phyloP scores from a whole-genome alignment of 139 green algal species.

The Chlorella sp. region DNA sequence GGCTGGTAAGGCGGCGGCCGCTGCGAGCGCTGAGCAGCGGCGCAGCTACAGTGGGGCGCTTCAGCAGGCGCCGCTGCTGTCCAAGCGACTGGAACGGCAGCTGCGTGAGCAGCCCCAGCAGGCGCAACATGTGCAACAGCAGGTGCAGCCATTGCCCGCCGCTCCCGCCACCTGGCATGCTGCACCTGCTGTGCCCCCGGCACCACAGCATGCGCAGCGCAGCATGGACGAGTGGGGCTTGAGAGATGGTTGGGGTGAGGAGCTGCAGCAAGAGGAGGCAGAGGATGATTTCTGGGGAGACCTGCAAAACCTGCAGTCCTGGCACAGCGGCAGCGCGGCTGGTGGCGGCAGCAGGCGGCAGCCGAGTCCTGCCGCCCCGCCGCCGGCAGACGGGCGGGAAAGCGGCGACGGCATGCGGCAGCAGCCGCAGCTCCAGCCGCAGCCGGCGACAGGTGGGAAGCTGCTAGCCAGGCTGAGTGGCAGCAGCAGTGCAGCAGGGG shows the following conservation, averaged over 20 bases:
- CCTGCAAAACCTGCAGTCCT: slow-evolving; percentile 6
- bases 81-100: slow-evolving; percentile 12
- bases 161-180: too few species aligned
- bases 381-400: not conserved
- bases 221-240: not conserved
- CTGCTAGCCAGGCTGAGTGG: not conserved
- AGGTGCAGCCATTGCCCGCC: not conserved
- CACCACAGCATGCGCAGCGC: not conserved
- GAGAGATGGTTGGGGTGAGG: not conserved
- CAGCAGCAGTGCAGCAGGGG: not conserved
- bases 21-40: slow-evolving; percentile 9
- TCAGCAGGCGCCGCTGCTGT: slow-evolving; percentile 1
- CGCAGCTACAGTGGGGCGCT: not conserved
- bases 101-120: not conserved
- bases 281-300: not conserved
- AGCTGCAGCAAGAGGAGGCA: not conserved
- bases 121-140: not conserved
- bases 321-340: not conserved
- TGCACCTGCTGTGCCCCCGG: too few species aligned
- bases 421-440: slow-evolving; percentile 11
- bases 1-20: not conserved
- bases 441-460: too few species aligned
- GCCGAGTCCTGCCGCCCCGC: too few species aligned
- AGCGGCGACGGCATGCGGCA: not conserved
- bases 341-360: not conserved